Conservation (phyloP, 2,329 filamentous ascomycete genomes). For the Chaetomium strumarium region DNA sequence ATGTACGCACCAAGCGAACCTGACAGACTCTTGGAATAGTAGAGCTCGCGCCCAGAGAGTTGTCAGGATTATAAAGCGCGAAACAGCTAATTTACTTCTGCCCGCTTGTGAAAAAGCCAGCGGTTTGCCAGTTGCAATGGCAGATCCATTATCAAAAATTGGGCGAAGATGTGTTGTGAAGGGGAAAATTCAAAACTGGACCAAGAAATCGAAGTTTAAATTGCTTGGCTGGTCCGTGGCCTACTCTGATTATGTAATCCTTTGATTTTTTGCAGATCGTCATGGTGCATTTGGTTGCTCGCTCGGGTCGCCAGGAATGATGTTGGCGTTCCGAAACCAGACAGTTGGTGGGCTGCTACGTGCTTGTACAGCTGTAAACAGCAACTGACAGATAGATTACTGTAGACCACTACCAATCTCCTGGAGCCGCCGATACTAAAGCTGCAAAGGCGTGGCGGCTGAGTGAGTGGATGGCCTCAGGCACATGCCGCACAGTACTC, state of each 20-base stretch:
- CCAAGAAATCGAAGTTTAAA: constrained; percentile 7
- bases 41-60: constrained; percentile 35
- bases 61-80: constrained; percentile 57
- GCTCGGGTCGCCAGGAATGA: too few species aligned
- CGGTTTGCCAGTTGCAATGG: constrained; percentile 27
- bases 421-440: too few species aligned
- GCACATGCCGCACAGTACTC: too few species aligned
- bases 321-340: not conserved
- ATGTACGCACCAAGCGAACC: constrained; percentile 62
- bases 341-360: not conserved
- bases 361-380: too few species aligned
- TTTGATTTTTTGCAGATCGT: not conserved
- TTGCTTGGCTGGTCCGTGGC: not conserved
- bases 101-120: constrained; percentile 39
- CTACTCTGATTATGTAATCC: constrained; percentile 1
- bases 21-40: constrained; percentile 37
- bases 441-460: too few species aligned
- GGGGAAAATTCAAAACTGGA: constrained; percentile 26
- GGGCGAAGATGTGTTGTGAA: constrained; percentile 44
- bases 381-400: too few species aligned
- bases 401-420: too few species aligned
- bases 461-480: too few species aligned
- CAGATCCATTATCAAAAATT: constrained; percentile 32
- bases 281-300: too few species aligned
- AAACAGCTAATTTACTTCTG: constrained; percentile 47